These are phyloP conservation scores for Neopestalotiopsis rosae DNA, from an alignment of 2,329 filamentous ascomycete species.

Conservation along the genomic window DNA sequence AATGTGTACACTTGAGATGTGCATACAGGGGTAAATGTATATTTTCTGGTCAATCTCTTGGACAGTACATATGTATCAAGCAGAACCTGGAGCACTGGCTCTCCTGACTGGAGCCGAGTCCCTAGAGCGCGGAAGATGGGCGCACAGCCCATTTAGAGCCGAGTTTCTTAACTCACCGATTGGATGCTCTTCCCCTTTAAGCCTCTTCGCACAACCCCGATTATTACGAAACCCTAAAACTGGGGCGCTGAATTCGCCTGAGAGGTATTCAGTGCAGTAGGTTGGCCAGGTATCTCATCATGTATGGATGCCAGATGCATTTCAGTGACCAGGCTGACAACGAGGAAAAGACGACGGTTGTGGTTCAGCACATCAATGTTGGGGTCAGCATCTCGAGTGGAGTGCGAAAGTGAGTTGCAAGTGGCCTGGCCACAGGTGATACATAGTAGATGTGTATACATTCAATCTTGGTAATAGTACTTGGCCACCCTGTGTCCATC, in stretches of 20 bases:
- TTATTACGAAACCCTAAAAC: conserved; percentile 4
- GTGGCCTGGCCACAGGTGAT: no score
- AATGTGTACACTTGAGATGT: no score
- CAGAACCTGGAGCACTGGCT: no score
- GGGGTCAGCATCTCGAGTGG: neutral
- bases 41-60: no score
- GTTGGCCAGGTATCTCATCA: neutral
- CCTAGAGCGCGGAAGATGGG: no score
- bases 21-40: no score
- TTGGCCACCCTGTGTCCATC: neutral
- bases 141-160: no score
- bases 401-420: neutral
- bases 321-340: neutral
- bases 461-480: neutral
- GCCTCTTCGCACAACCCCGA: neutral
- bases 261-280: neutral
- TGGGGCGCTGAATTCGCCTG: neutral
- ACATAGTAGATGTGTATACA: neutral
- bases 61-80: no score
- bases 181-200: neutral
- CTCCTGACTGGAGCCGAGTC: no score
- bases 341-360: neutral
- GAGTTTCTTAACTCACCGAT: neutral
- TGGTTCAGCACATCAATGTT: neutral
- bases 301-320: neutral